These are phyloP conservation scores for Calycina herbarum DNA, from an alignment of 2,329 filamentous ascomycete genomes.

Conservation along the genomic window DNA sequence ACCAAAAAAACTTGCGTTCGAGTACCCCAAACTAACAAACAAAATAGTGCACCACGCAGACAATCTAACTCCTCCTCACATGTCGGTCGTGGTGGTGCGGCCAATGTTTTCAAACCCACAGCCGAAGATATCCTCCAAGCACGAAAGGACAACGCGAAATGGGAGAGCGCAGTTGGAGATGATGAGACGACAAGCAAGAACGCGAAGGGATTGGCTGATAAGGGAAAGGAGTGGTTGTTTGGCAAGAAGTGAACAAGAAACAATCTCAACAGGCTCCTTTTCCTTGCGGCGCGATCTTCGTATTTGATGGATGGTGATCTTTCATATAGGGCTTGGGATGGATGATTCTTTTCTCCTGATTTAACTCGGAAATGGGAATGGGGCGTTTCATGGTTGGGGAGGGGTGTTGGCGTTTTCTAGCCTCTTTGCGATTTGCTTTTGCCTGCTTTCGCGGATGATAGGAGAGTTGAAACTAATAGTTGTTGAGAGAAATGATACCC, in stretches of 20 bases:
- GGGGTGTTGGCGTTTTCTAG: neutral
- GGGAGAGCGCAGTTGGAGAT: slow-evolving; percentile 33
- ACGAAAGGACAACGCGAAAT: slow-evolving; percentile 33
- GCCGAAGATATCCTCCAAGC: slow-evolving; percentile 36
- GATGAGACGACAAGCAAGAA: slow-evolving; percentile 33
- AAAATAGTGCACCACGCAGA: slow-evolving; percentile 44
- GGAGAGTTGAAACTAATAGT: too few species aligned
- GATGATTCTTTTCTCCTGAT: neutral
- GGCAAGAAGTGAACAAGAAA: slow-evolving; percentile 39
- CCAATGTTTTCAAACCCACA: slow-evolving; percentile 62
- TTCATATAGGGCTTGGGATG: neutral
- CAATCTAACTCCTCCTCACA: slow-evolving; percentile 60
- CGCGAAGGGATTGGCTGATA: slow-evolving; percentile 49
- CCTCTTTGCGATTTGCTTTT: neutral
- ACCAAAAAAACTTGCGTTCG: too few species aligned
- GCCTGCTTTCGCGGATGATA: neutral
- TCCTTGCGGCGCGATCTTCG: neutral
- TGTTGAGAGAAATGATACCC: too few species aligned
- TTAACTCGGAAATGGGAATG: neutral
- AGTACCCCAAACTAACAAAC: neutral
- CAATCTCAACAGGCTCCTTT: neutral
- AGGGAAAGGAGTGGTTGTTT: slow-evolving; percentile 33
- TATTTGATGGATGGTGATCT: neutral
- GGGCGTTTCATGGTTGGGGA: too few species aligned
- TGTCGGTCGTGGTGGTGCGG: slow-evolving; percentile 73